Evolutionary conservation across 495 filamentous ascomycete species (phyloP).

Genomic region (Aspergillus campestris): DNA sequence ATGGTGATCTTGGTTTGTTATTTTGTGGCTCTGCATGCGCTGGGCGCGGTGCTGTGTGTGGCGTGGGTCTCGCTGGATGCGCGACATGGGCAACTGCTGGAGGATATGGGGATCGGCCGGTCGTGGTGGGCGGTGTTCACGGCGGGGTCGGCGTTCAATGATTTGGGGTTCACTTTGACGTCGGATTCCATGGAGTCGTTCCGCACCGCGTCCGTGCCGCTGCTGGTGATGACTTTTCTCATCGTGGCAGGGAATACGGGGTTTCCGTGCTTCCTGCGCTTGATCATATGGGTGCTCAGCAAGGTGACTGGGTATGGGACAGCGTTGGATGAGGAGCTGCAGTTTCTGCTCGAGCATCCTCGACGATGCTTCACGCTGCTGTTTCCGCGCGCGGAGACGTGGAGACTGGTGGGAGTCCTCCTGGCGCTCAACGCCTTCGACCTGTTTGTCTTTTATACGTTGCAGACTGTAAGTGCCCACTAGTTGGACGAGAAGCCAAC

Average conservation of each 20-base stretch:
- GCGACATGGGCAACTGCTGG: constrained; percentile 45
- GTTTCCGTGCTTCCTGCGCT: constrained; percentile 78
- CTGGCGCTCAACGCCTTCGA: constrained; percentile 71
- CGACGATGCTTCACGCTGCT: constrained; percentile 83
- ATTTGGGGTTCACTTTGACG: constrained; percentile 71
- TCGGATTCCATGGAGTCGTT: constrained; percentile 84
- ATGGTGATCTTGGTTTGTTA: constrained; percentile 61
- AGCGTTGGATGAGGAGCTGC: constrained; percentile 66
- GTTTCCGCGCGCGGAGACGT: constrained; percentile 71
- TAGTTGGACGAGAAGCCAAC: not conserved
- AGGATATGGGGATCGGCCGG: constrained; percentile 42
- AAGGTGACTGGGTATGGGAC: constrained; percentile 43
- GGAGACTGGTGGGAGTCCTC: constrained; percentile 78
- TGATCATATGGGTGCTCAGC: constrained; percentile 66
- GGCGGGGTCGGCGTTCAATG: constrained; percentile 68
- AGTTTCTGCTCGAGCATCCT: constrained; percentile 80
- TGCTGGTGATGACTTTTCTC: constrained; percentile 65
- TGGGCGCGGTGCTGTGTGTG: constrained; percentile 54
- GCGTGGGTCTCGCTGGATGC: constrained; percentile 60
- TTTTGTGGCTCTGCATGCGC: constrained; percentile 56
- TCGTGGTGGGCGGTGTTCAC: constrained; percentile 85
- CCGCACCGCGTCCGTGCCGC: constrained; percentile 54
- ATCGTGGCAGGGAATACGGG: constrained; percentile 85
- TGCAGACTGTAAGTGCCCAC: constrained; percentile 58
- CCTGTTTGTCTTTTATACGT: constrained; percentile 63